A percentile compares a stretch with the other conserved stretches of the same genome.
These are phyloP conservation scores for Aquilaria yunnanensis DNA, from an alignment of 345 rosid species.

Conservation along the genomic window DNA sequence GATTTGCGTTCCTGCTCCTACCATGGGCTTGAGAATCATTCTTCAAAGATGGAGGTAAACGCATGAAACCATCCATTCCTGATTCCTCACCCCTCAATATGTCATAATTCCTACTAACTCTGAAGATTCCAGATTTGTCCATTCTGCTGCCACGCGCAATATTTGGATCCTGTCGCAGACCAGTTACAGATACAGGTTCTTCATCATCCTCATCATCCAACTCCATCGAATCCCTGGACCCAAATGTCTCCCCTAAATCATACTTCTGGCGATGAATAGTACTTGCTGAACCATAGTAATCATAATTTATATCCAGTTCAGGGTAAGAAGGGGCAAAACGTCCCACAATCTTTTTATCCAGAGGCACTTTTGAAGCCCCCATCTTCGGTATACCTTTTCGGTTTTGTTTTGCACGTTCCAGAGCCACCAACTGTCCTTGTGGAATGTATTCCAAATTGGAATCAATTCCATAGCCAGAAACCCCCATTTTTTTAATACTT, in stretches of 20 bases:
- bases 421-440: slow-evolving; percentile 26
- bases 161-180: slow-evolving; percentile 42
- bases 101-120: slow-evolving; percentile 49
- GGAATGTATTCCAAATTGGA: slow-evolving; percentile 42
- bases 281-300: slow-evolving; percentile 30
- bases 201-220: slow-evolving; percentile 39
- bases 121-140: slow-evolving; percentile 40
- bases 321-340: slow-evolving; percentile 37
- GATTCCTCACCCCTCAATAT: slow-evolving; percentile 37
- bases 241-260: slow-evolving; percentile 36
- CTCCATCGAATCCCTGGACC: slow-evolving; percentile 45
- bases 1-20: slow-evolving; percentile 29
- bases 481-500: slow-evolving; percentile 32
- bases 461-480: slow-evolving; percentile 33
- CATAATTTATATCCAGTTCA: slow-evolving; percentile 44
- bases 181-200: slow-evolving; percentile 59
- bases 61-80: slow-evolving; percentile 36
- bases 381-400: slow-evolving; percentile 54
- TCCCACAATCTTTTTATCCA: slow-evolving; percentile 28
- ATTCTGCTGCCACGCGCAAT: slow-evolving; percentile 16
- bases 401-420: slow-evolving; percentile 46
- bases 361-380: slow-evolving; percentile 37
- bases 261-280: slow-evolving; percentile 34
- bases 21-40: slow-evolving; percentile 37
- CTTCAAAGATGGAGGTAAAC: slow-evolving; percentile 54